These are phyloP conservation scores for Zangia roseola DNA, from an alignment of 768 basidiomycete genomes.

Conservation along the genomic window DNA sequence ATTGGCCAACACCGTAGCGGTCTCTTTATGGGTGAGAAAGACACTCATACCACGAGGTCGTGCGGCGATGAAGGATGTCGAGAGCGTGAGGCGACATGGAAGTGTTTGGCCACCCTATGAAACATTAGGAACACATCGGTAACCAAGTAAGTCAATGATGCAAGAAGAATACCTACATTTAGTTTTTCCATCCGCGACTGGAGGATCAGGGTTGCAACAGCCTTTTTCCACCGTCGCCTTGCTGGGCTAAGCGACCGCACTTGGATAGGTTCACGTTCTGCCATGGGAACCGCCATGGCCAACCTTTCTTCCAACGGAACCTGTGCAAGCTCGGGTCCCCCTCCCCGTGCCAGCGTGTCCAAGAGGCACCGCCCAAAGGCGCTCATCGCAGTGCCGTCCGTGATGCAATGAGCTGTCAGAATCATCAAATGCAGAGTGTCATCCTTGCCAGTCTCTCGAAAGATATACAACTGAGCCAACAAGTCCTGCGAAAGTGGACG, in stretches of 20 bases:
- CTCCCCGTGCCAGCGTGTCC: conserved; percentile 31
- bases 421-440: conserved; percentile 41
- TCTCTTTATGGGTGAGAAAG: conserved; percentile 30
- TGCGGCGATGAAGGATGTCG: conserved; percentile 39
- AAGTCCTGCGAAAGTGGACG: conserved; percentile 39
- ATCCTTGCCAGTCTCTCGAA: conserved; percentile 36
- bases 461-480: conserved; percentile 41
- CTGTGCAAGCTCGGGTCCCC: background rate
- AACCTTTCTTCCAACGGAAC: conserved; percentile 37
- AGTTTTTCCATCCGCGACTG: conserved; percentile 32
- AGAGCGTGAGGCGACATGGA: conserved; percentile 38
- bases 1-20: conserved; percentile 29
- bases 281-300: conserved; percentile 39
- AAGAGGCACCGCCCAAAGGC: conserved; percentile 43
- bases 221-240: conserved; percentile 43
- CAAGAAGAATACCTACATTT: conserved; percentile 27
- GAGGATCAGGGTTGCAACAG: conserved; percentile 39
- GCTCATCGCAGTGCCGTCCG: conserved; percentile 46
- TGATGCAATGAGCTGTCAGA: conserved; percentile 45
- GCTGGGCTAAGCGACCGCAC: conserved; percentile 29
- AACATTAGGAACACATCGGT: conserved; percentile 32
- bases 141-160: background rate
- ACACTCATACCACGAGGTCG: conserved; percentile 24
- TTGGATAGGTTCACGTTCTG: conserved; percentile 34
- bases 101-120: conserved; percentile 54